phyloP scores from a whole-genome alignment of 208 protist species.

The Leishmania tropica region DNA sequence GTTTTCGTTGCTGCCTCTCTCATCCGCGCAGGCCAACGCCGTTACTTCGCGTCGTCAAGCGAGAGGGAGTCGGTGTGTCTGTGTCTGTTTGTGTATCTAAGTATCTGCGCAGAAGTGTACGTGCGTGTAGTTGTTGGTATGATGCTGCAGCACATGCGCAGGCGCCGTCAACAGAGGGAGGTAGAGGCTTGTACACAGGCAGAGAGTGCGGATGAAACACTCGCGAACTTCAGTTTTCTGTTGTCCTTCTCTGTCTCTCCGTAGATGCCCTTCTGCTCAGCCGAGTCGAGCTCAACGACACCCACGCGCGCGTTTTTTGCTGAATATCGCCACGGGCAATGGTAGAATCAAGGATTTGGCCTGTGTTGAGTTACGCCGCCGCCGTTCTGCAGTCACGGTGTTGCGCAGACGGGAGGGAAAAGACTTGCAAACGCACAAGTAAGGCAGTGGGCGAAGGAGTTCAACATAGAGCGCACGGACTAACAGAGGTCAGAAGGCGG shows the following conservation, averaged over 20 bases:
- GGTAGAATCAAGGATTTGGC: neutral
- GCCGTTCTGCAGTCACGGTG: neutral
- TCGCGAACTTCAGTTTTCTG: neutral
- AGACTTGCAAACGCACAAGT: neutral
- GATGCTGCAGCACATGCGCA: neutral
- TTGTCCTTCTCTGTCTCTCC: neutral
- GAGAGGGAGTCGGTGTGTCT: neutral
- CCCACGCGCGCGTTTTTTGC: neutral
- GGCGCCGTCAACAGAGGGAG: neutral
- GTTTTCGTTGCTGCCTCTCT: neutral
- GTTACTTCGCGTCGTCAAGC: neutral
- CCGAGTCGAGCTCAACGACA: neutral
- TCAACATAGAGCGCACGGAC: neutral
- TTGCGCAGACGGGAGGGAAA: neutral
- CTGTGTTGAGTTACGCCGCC: neutral
- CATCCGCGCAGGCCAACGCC: neutral
- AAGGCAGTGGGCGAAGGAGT: neutral
- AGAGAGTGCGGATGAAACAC: neutral
- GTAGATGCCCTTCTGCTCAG: neutral
- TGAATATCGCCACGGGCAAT: neutral
- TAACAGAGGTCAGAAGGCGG: neutral
- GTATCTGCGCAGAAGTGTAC: neutral
- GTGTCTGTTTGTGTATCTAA: neutral
- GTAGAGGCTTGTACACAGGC: neutral
- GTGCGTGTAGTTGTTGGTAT: neutral